Conservation (phyloP, 2,329 filamentous ascomycete species). For the Penicillium sp. region DNA sequence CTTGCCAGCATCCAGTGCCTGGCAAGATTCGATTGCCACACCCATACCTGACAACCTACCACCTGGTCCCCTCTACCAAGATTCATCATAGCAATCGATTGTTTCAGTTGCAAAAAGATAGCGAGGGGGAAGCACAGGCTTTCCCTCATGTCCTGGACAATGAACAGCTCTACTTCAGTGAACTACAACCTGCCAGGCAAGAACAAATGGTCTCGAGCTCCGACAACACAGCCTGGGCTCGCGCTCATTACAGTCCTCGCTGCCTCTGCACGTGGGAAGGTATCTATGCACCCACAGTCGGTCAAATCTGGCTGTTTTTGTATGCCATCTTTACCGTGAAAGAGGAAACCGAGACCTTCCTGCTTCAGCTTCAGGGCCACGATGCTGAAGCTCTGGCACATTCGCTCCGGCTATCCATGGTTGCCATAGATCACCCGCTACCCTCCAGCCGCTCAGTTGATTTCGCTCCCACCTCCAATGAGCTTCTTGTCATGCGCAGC, state of each 20-base stretch:
- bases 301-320: constrained; percentile 48
- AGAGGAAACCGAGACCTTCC: constrained; percentile 45
- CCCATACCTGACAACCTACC: constrained; percentile 43
- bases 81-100: constrained; percentile 29
- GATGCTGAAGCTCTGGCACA: constrained; percentile 35
- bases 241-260: constrained; percentile 44
- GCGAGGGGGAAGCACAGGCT: constrained; percentile 25
- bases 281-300: constrained; percentile 37
- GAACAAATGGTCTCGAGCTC: constrained; percentile 12
- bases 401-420: constrained; percentile 36
- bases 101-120: constrained; percentile 22
- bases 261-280: constrained; percentile 41
- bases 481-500: constrained; percentile 52
- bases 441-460: constrained; percentile 15
- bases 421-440: constrained; percentile 22
- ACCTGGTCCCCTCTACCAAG: constrained; percentile 25
- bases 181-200: constrained; percentile 23
- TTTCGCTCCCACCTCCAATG: constrained; percentile 13
- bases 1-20: constrained; percentile 7
- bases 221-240: constrained; percentile 40
- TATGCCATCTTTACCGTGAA: constrained; percentile 46
- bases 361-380: constrained; percentile 40
- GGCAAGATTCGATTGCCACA: constrained; percentile 38
- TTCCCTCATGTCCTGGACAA: constrained; percentile 41
- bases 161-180: constrained; percentile 36